Conservation (phyloP, 2,329 filamentous ascomycete species). For the Teratosphaeriaceae sp. region DNA sequence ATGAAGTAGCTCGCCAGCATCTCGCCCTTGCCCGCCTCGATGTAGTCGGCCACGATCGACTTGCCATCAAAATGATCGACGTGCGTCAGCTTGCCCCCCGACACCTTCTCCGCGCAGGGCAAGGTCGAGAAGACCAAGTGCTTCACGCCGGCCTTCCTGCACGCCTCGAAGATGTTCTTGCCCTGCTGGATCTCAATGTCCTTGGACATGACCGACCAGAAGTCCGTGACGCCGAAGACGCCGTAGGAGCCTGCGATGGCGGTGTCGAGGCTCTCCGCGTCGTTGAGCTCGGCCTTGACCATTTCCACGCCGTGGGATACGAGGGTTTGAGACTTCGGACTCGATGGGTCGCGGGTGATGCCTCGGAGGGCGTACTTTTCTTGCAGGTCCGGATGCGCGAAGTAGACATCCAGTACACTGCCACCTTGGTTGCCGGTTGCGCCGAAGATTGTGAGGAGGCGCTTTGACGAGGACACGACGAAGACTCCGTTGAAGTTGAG, state of each 20-base stretch:
- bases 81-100: slow-evolving; percentile 23
- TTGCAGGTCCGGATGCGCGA: slow-evolving; percentile 38
- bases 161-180: slow-evolving; percentile 29
- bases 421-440: slow-evolving; percentile 57
- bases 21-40: slow-evolving; percentile 21
- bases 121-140: slow-evolving; percentile 36
- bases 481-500: too few relatives aligned
- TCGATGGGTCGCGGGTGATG: slow-evolving; percentile 46
- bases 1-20: slow-evolving; percentile 22
- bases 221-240: slow-evolving; percentile 50
- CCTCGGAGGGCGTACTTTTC: slow-evolving; percentile 48
- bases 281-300: slow-evolving; percentile 46
- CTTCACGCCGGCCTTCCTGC: slow-evolving; percentile 24
- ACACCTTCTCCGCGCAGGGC: slow-evolving; percentile 23
- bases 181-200: slow-evolving; percentile 28
- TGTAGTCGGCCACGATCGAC: slow-evolving; percentile 29
- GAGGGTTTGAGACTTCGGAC: slow-evolving; percentile 41
- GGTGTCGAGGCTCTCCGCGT: slow-evolving; percentile 37
- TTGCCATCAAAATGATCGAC: slow-evolving; percentile 35
- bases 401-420: slow-evolving; percentile 44
- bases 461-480: slow-evolving; percentile 21
- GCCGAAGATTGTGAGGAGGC: slow-evolving; percentile 51
- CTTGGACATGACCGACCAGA: slow-evolving; percentile 36
- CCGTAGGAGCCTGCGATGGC: slow-evolving; percentile 43
- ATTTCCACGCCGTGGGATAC: slow-evolving; percentile 44